Evolutionary conservation across 2,329 filamentous ascomycete genomes (phyloP), one percentile per base, ranked within the genome.

Genomic region (Colletotrichum brevisporum): DNA sequence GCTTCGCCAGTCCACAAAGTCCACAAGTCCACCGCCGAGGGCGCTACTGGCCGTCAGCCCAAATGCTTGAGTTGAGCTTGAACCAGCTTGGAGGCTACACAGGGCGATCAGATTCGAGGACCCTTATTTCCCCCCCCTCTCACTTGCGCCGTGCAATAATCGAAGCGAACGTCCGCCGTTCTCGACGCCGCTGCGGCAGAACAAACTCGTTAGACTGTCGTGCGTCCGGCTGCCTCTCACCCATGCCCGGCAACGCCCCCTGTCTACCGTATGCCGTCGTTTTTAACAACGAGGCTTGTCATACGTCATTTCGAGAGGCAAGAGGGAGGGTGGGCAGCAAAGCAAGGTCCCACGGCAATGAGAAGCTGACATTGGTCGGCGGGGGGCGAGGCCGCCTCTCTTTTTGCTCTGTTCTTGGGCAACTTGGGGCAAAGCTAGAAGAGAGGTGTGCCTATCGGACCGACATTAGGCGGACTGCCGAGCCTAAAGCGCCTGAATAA

Each of bases 61-160:
- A 31, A 63, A 70, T 56, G 69, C 70, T 71, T 71, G 63, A 43
- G 6, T n/a, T 70, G 66, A 71, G 70, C 70, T 53, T 69, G 67
- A 66, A 61, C 51, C 43, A 16, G 59, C 62, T 61, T 56, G 55
- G 41, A 24, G 56, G 51, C 39, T 27, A 27, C 47, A 4, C 31
- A 27, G 24, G 18, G 39, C 31, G n/a, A 15, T 2, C 18, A 12
- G 18, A 26, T 21, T 16, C 24, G n/a, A 27, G 41, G 41, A 43
- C 41, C 41, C 16, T 43, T 43, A 15, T 24, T 24, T 24, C 4
- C 4, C 4, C 4, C 4, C 21, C 21, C 6, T 43, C 13, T 36
- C 31, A 36, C 31, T 36, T 10, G 31, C 31, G 31, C 31, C 31
- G 31, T 36, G 31, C 31, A 36, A 36, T 36, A 9, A 9, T 36